Conservation (phyloP, 2,329 filamentous ascomycete species). For the Colletotrichum chlorophyti region DNA sequence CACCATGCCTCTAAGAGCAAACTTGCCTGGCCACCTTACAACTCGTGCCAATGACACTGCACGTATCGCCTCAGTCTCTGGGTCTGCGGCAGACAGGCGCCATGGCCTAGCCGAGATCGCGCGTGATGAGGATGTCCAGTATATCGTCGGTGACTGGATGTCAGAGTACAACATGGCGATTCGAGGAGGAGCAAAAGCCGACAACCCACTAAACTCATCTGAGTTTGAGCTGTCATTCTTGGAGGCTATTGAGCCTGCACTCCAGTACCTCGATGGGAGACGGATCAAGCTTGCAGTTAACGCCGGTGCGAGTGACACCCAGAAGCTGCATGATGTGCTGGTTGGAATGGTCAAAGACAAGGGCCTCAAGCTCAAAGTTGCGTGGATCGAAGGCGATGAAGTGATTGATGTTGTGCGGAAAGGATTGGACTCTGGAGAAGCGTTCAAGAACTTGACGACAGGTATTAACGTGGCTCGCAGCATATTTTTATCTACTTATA, state of each 20-base stretch:
- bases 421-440: neutral
- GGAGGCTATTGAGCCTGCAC: slow-evolving; percentile 49
- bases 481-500: no score
- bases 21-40: neutral
- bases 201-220: slow-evolving; percentile 34
- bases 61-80: slow-evolving; percentile 40
- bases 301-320: slow-evolving; percentile 46
- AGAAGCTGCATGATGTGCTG: slow-evolving; percentile 38
- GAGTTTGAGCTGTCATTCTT: slow-evolving; percentile 47
- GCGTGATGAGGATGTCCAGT: slow-evolving; percentile 37
- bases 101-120: slow-evolving; percentile 33
- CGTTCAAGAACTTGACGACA: slow-evolving; percentile 21
- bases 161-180: slow-evolving; percentile 59
- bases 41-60: neutral
- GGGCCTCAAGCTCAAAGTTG: slow-evolving; percentile 40
- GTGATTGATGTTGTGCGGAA: slow-evolving; percentile 36
- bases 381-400: slow-evolving; percentile 47
- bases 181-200: slow-evolving; percentile 35
- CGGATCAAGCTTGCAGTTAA: slow-evolving; percentile 48
- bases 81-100: slow-evolving; percentile 34
- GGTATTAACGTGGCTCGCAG: neutral
- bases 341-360: slow-evolving; percentile 37
- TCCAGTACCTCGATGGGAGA: slow-evolving; percentile 40
- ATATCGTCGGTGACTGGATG: slow-evolving; percentile 48
- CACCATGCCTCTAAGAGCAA: neutral